phyloP scores from a whole-genome alignment of 2,329 filamentous ascomycete species.

The Fusarium buharicum region DNA sequence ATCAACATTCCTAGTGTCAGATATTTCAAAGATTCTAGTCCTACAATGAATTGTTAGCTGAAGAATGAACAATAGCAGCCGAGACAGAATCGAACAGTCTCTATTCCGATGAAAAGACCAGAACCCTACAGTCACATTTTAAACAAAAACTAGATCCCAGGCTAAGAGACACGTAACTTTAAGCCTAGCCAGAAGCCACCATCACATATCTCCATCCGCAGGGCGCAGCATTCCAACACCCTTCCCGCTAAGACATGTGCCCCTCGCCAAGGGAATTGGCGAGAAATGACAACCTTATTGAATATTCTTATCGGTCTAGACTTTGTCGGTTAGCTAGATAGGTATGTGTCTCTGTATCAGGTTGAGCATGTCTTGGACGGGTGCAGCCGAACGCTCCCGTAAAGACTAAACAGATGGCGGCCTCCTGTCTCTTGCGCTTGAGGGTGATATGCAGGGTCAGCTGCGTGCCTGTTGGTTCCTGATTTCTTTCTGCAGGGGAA shows the following conservation, averaged over 20 bases:
- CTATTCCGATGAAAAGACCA: not conserved
- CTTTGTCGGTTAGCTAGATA: not conserved
- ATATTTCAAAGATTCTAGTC: not conserved
- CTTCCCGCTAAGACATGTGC: not conserved
- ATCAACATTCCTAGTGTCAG: not conserved
- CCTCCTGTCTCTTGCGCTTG: not conserved
- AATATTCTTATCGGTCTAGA: not conserved
- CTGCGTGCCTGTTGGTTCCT: slow-evolving; percentile 3
- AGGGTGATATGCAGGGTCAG: not conserved
- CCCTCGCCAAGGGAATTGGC: slow-evolving; percentile 7
- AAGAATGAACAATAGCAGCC: not conserved
- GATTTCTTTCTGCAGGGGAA: too few relatives aligned
- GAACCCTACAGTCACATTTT: slow-evolving; percentile 13
- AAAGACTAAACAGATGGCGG: slow-evolving; percentile 10
- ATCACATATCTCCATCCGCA: slow-evolving; percentile 23
- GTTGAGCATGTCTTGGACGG: not conserved
- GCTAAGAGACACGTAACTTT: not conserved
- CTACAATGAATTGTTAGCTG: not conserved
- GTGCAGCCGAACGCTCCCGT: slow-evolving; percentile 1
- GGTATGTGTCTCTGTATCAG: not conserved
- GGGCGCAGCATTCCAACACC: slow-evolving; percentile 16
- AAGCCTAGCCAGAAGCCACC: not conserved
- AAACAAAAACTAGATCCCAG: not conserved
- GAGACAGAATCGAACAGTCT: not conserved
- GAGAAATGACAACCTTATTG: not conserved